Evolutionary conservation across 176 grass and related monocot species (phyloP), one percentile per base, ranked within the genome.

Genomic region (Coix lacrymajobi): DNA sequence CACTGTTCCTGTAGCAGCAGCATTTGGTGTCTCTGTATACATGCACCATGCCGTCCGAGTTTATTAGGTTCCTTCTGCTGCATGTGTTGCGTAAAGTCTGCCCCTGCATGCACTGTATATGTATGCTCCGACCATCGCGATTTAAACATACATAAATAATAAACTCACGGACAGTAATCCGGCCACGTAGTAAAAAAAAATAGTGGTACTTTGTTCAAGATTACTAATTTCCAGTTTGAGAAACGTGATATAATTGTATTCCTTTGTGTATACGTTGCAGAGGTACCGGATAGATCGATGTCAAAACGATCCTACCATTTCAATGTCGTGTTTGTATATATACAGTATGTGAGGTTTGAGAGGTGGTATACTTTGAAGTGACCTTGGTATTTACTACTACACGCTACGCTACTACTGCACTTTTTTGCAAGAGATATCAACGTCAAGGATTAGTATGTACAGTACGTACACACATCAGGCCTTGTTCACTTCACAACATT

Each of bases 371-470:
- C 72, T 64, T 64, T 40, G 48, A 77, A 51, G 62, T 51, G 69
- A 81, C 52, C n/a, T 69, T 76, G 17, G 75, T 62, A 85, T 85
- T 40, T 81, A 57, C 61, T 19, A 8, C 17, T 20, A 40, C 62
- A 77, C 67, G 22, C 33, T 77, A 29, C 71, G 6, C 8, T 6
- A 57, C 39, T 66, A n/a, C 68, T 70, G 34, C 65, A 30, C 22
- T 72, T 87, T 72, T 87, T 75, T 52, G 46, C 58, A 11, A 71
- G 69, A 84, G 65, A 83, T 31, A 82, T 88, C 82, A 62, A 83
- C 83, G 30, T 88, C 78, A 78, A 51, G 56, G 57, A 51, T 5
- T 17, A 28, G 14, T 80, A 32, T 13, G 36, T 11, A 32, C 60
- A 32, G 10, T 71, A 54, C 41, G 10, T 13, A 44, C 11, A 41